Evolutionary conservation across 2,329 filamentous ascomycete species (phyloP).

Genomic region (Sporothrix humicola): DNA sequence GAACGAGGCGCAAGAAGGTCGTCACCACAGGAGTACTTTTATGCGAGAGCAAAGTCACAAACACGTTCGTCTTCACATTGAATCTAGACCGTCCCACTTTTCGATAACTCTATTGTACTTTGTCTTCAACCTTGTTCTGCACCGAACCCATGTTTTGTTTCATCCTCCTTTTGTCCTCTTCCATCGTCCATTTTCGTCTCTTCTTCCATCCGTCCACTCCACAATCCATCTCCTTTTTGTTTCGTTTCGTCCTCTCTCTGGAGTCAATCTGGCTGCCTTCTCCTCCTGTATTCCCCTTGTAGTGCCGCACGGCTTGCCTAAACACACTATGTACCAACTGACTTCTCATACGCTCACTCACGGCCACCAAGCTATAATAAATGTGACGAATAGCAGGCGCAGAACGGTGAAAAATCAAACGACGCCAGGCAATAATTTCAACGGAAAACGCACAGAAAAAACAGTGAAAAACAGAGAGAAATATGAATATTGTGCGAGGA

Average conservation of each 20-base stretch:
- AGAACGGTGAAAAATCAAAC: background rate
- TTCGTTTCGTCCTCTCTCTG: background rate
- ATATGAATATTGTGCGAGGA: too few species aligned
- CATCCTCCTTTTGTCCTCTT: background rate
- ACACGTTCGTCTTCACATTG: too few species aligned
- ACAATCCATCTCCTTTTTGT: background rate
- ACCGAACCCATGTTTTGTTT: background rate
- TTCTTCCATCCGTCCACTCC: background rate
- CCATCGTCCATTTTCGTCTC: background rate
- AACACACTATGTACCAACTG: too few species aligned
- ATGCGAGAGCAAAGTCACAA: background rate
- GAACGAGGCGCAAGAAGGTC: background rate
- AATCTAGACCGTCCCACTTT: background rate
- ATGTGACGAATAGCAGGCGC: background rate
- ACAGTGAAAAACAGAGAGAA: background rate
- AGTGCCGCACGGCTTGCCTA: slow-evolving; percentile 6
- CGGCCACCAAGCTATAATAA: background rate
- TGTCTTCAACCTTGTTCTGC: background rate
- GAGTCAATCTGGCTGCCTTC: too few species aligned
- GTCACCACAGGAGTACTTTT: background rate
- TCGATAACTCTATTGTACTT: background rate
- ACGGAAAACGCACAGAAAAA: background rate
- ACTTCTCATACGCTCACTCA: background rate
- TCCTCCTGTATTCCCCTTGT: too few species aligned
- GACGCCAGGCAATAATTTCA: slow-evolving; percentile 2